Evolutionary conservation across 2,329 filamentous ascomycete species (phyloP), one percentile per base, ranked within the genome.

Genomic region (Fusarium nisikadoi): DNA sequence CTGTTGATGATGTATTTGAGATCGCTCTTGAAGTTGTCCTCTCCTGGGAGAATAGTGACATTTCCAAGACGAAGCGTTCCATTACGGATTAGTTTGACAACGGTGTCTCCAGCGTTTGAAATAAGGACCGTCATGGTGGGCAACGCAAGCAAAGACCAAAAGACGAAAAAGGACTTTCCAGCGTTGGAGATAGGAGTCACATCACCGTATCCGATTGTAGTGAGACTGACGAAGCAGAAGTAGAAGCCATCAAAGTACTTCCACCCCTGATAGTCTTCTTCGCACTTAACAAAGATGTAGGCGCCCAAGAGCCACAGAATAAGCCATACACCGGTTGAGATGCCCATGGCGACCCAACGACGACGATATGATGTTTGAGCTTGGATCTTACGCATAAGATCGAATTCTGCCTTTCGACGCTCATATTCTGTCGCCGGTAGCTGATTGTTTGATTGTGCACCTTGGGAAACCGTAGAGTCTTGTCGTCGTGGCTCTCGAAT

Each of bases 161-260:
- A 91, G n/a, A 98, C 93, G 76, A 97, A 98, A 79, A 97, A 97
- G 0, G 93, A 90, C 60, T 93, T 91, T 3, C 93, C 94, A 0
- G 91, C 87, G 71, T 94, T 95, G 4, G 91, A 93, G n/a, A 90
- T 84, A 0, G 94, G 94, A 3, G 91, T 90, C 9, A 92, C 81
- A 72, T 97, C 94, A 7, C 95, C 95, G 75, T 97, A 97, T 2
- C 95, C 95, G 41, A 97, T 93, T 0, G 95, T 97, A 4, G 94
- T 86, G 29, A 97, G 87, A 6, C 91, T 92, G 38, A 94, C 90
- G 80, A 96, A 98, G 73, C 91, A 91, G 78, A 97, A 97, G 81
- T 97, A 97, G 46, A 98, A 86, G 0, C 91, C 88, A 62, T 94
- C 85, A 74, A 95, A 97, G 78, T 97, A 98, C 2, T 82, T 86